These are phyloP conservation scores for Termitomyces sp. DNA, from an alignment of 768 basidiomycete species.

Conservation along the genomic window DNA sequence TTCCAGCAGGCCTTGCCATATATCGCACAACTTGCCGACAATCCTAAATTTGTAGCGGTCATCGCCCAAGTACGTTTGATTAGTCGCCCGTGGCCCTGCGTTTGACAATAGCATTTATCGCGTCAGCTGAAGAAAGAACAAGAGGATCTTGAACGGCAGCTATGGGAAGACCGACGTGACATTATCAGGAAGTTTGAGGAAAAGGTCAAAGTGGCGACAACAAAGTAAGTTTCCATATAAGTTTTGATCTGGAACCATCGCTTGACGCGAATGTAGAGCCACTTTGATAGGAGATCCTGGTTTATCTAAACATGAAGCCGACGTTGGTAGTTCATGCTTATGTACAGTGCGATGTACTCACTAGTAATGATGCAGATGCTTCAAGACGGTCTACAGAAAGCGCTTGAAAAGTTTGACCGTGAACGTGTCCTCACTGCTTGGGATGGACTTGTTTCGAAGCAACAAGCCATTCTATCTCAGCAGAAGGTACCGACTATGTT, in stretches of 20 bases:
- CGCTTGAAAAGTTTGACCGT: slow-evolving; percentile 62
- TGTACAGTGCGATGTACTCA: background rate
- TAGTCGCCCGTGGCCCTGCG: background rate
- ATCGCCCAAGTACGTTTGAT: slow-evolving; percentile 43
- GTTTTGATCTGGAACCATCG: background rate
- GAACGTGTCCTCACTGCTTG: slow-evolving; percentile 68
- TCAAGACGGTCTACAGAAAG: slow-evolving; percentile 55
- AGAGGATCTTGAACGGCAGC: slow-evolving; percentile 54
- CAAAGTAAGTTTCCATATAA: slow-evolving; percentile 43
- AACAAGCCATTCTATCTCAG: slow-evolving; percentile 58
- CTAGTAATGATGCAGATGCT: slow-evolving; percentile 45
- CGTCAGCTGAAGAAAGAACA: slow-evolving; percentile 68
- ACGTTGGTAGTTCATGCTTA: slow-evolving; percentile 29
- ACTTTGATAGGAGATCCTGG: slow-evolving; percentile 51
- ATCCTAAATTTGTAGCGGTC: slow-evolving; percentile 42
- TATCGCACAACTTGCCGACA: slow-evolving; percentile 53
- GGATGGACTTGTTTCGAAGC: slow-evolving; percentile 67
- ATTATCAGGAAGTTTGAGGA: slow-evolving; percentile 65
- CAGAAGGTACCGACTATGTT: slow-evolving; percentile 72
- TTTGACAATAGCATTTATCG: background rate
- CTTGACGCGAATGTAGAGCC: slow-evolving; percentile 39
- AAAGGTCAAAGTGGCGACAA: slow-evolving; percentile 61
- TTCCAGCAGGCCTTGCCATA: slow-evolving; percentile 70
- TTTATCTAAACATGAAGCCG: slow-evolving; percentile 64
- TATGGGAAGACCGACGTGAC: slow-evolving; percentile 62